These are phyloP conservation scores for Pseudoscleropodium purum DNA, from an alignment of 225 moss, liverwort and hornwort species.

Conservation along the genomic window DNA sequence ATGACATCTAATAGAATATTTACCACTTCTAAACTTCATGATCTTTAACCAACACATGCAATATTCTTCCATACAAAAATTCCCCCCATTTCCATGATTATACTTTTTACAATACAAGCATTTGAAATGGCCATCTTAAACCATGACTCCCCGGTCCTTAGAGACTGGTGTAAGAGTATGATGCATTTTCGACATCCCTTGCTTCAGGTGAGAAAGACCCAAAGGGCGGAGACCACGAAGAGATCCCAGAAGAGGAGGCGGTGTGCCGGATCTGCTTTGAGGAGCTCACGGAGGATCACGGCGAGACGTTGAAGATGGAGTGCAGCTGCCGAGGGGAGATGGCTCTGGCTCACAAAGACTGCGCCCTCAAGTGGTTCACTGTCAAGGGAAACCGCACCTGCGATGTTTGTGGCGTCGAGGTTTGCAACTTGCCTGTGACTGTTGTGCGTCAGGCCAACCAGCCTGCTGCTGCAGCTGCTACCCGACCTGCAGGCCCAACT, in stretches of 20 bases:
- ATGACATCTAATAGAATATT: background rate
- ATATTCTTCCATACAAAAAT: background rate
- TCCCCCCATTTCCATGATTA: background rate
- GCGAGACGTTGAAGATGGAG: constrained; percentile 51
- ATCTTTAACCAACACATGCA: background rate
- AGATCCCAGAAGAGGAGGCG: constrained; percentile 49
- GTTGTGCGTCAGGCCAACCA: constrained; percentile 14
- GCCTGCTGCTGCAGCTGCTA: background rate
- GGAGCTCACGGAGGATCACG: constrained; percentile 34
- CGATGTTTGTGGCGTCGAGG: constrained; percentile 39
- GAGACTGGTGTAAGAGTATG: background rate
- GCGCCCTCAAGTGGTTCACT: constrained; percentile 50
- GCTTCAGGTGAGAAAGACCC: constrained; percentile 10
- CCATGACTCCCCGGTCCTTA: background rate
- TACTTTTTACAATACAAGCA: background rate
- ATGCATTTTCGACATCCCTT: background rate
- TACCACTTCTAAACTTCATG: background rate
- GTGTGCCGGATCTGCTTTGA: constrained; percentile 54
- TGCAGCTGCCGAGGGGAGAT: constrained; percentile 42
- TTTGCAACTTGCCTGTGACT: constrained; percentile 38
- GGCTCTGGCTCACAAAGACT: constrained; percentile 40
- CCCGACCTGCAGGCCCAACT: background rate
- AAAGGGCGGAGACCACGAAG: background rate
- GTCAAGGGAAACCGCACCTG: constrained; percentile 49
- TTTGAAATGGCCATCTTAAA: background rate